Conservation (phyloP, 305 asterid species). For the Fraxinus xanthoxyloides region DNA sequence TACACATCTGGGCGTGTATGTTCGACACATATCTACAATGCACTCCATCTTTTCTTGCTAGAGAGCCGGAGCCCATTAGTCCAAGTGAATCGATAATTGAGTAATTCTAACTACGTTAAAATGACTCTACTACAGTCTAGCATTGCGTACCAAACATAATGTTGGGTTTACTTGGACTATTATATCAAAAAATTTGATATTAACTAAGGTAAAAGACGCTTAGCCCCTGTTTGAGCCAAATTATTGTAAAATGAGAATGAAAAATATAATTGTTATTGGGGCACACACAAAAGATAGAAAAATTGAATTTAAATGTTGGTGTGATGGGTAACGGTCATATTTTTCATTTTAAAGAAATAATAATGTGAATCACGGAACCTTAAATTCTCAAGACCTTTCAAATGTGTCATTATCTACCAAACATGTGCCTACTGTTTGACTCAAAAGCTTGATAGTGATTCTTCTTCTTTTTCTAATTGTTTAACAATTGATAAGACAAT, state of each 20-base stretch:
- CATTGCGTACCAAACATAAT: neutral
- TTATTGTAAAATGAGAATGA: too few relatives aligned
- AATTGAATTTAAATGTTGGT: too few relatives aligned
- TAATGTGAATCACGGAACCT: too few relatives aligned
- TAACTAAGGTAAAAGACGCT: too few relatives aligned
- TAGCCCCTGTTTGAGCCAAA: too few relatives aligned
- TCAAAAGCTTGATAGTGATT: slow-evolving; percentile 21
- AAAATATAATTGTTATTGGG: too few relatives aligned
- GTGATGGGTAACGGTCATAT: too few relatives aligned
- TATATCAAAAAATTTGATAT: neutral
- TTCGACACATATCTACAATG: neutral
- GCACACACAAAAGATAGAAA: too few relatives aligned
- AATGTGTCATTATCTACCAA: slow-evolving; percentile 49
- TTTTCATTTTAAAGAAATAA: too few relatives aligned
- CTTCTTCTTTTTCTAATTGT: slow-evolving; percentile 20
- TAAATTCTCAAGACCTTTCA: slow-evolving; percentile 30
- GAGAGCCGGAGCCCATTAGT: neutral
- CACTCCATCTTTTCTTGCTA: neutral
- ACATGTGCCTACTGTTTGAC: slow-evolving; percentile 62
- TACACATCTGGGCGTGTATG: neutral
- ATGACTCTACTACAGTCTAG: neutral
- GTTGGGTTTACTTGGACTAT: neutral
- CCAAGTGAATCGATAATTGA: neutral
- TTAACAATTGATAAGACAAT: slow-evolving; percentile 48
- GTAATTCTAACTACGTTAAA: neutral